Evolutionary conservation across 345 rosid species (phyloP), one percentile per base, ranked within the genome.

Genomic region (Boechera stricta): DNA sequence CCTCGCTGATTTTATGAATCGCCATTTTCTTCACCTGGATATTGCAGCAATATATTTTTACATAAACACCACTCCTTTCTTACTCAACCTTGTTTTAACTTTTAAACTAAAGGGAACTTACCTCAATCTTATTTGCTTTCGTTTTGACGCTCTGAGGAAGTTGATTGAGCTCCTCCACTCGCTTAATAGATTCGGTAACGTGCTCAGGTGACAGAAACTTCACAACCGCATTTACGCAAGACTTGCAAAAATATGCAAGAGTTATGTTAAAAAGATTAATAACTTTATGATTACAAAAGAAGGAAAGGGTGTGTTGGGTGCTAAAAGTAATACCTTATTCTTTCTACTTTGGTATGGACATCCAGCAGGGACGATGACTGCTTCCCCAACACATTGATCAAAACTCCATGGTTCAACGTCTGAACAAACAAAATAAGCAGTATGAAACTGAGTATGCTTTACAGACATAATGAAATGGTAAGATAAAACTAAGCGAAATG

Each of bases 331-430:
- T 83, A 95, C 96, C 98, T 88, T 95, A 35, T 85, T 82, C 78
- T 90, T 93, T 87, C 82, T 90, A 60, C 85, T 83, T 84, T 95
- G 99, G 78, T 90, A 95, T 4, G 98, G 97, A 74, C 96, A 93
- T 81, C 99, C 99, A 26, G 96, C 86, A 63, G 99, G 98, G 73
- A 95, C 78, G 56, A 91, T 78, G 72, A 95, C 91, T 73, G 97
- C 99, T 85, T 95, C 99, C 64, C 97, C 99, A 32, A 93, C 87
- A 79, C 88, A 90, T 74, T 92, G 99, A 84, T 91, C 80, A 80
- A 95, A 91, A 82, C 87, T 85, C 96, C 99, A 93, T 21, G 99
- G 99, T 75, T 91, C 99, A 59, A 95, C 77, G 52, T 89, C 99
- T 95, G 70, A 61, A 69, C 55, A 65, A 78, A 71, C 18, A 77